Percentiles rank a stretch among this genome's conserved stretches.
Conservation (phyloP, 177 flowering plant genomes). For the Tripterygium wilfordii region DNA sequence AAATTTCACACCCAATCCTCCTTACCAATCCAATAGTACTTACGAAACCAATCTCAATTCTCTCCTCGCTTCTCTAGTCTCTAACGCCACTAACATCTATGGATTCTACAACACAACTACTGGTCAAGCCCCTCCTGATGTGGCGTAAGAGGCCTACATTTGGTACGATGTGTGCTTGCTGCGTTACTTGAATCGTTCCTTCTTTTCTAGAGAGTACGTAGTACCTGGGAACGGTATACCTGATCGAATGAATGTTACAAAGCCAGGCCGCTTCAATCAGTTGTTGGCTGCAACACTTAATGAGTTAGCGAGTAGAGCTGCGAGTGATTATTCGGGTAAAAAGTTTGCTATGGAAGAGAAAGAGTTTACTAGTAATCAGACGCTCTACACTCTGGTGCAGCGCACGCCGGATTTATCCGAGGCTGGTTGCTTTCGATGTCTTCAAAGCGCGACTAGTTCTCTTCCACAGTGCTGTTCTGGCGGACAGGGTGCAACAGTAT, state of each 20-base stretch:
- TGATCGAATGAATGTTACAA: too few species aligned
- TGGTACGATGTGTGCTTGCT: conserved; percentile 28
- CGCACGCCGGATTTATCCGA: conserved; percentile 29
- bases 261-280: conserved; percentile 2
- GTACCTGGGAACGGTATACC: too few species aligned
- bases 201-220: background rate
- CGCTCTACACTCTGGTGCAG: conserved; percentile 24
- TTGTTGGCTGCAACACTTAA: background rate
- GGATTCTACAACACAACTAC: conserved; percentile 10
- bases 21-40: conserved; percentile 16
- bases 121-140: conserved; percentile 17
- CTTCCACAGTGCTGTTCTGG: too few species aligned
- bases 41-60: conserved; percentile 26
- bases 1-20: too few species aligned
- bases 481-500: too few species aligned
- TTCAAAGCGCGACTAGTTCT: too few species aligned
- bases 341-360: conserved; percentile 13
- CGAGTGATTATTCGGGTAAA: background rate
- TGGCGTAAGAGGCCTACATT: conserved; percentile 6
- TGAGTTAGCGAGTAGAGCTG: background rate
- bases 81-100: conserved; percentile 4
- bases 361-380: background rate
- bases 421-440: conserved; percentile 14
- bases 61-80: conserved; percentile 24
- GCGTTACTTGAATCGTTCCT: conserved; percentile 18